Evolutionary conservation across 176 grass and related monocot genomes (phyloP).

Genomic region (bread wheat (Triticum aestivum)): DNA sequence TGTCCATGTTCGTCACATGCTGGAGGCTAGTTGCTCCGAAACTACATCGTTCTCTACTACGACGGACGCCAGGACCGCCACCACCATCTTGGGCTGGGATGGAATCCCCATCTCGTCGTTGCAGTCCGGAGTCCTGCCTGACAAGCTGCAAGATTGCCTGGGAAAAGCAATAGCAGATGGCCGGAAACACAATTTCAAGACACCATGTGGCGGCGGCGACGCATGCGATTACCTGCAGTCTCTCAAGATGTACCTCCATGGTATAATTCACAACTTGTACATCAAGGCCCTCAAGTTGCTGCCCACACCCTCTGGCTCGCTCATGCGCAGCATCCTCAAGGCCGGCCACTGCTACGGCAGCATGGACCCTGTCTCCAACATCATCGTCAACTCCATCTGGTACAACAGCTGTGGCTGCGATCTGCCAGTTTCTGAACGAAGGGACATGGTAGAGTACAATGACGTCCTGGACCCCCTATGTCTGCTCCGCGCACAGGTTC

Average conservation of each 20-base stretch:
- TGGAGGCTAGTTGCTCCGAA: no score
- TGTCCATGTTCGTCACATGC: no score
- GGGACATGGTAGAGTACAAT: neutral
- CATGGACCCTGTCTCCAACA: neutral
- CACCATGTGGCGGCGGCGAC: neutral
- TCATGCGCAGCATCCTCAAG: neutral
- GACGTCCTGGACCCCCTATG: no score
- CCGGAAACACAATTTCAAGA: neutral
- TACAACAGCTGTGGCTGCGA: neutral
- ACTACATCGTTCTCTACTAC: neutral
- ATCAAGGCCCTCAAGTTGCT: neutral
- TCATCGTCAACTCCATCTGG: conserved; percentile 12
- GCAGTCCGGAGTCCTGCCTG: no score
- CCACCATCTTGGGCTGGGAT: no score
- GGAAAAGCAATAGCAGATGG: no score
- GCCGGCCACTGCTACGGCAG: neutral
- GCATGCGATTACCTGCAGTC: neutral
- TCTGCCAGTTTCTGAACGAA: neutral
- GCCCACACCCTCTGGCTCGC: neutral
- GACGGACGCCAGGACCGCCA: no score
- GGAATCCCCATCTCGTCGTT: no score
- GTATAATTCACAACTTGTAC: neutral
- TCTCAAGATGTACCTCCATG: neutral
- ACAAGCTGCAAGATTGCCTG: neutral
- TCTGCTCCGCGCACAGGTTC: no score